A percentile compares a stretch with the other conserved stretches of the same genome.
Conservation (phyloP, 2,329 filamentous ascomycete species). For the Chaetomium sp. region DNA sequence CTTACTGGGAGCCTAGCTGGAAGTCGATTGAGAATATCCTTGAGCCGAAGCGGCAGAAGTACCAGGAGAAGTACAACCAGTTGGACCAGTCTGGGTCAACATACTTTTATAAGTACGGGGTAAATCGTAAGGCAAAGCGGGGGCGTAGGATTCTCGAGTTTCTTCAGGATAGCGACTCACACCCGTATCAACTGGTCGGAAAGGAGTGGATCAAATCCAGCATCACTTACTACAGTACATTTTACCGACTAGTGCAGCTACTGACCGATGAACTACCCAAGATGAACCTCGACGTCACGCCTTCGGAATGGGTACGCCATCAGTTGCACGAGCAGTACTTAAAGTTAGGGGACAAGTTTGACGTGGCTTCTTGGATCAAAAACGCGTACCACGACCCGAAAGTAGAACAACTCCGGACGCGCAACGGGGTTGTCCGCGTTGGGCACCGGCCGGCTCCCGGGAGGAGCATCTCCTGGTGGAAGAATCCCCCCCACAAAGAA, state of each 20-base stretch:
- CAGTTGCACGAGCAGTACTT: conserved; percentile 45
- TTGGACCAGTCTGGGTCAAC: conserved; percentile 29
- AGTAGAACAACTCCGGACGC: conserved; percentile 41
- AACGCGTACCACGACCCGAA: conserved; percentile 53
- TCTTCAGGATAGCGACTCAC: conserved; percentile 43
- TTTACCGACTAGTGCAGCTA: conserved; percentile 49
- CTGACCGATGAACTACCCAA: conserved; percentile 45
- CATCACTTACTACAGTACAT: conserved; percentile 48
- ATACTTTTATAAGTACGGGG: too few species aligned
- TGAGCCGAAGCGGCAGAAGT: conserved; percentile 38
- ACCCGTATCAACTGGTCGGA: conserved; percentile 50
- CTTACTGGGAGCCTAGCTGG: conserved; percentile 53
- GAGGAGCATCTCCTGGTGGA: too few species aligned
- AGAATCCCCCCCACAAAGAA: too few species aligned
- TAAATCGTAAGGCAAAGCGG: conserved; percentile 50
- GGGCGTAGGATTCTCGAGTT: conserved; percentile 47
- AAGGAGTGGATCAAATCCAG: conserved; percentile 45
- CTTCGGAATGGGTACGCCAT: conserved; percentile 52
- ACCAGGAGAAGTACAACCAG: conserved; percentile 41
- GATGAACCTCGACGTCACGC: conserved; percentile 46
- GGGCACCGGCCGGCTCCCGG: conserved; percentile 48
- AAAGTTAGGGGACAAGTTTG: conserved; percentile 43
- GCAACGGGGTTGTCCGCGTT: conserved; percentile 52
- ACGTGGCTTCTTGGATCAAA: conserved; percentile 43
- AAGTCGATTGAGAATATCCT: conserved; percentile 38